These are phyloP conservation scores for Penicillium alfredii DNA, from an alignment of 495 filamentous ascomycete species.

Conservation along the genomic window DNA sequence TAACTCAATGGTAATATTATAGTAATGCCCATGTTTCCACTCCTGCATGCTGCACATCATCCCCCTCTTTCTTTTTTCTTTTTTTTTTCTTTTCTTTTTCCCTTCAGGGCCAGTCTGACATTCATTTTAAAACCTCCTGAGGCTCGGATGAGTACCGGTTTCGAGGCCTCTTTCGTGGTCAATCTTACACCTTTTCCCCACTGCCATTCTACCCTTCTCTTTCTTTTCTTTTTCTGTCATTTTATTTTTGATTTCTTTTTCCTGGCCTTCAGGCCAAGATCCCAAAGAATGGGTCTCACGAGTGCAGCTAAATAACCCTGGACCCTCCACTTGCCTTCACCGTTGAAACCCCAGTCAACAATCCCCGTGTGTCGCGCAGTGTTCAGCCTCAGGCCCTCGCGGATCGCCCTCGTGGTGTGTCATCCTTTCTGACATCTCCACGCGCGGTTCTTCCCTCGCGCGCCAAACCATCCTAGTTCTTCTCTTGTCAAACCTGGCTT, in stretches of 20 bases:
- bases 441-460: conserved; percentile 15
- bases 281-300: conserved; percentile 29
- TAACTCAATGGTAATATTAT: too few species aligned
- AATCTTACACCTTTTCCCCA: conserved; percentile 6
- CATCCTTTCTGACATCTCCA: conserved; percentile 9
- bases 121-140: conserved; percentile 11
- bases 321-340: conserved; percentile 37
- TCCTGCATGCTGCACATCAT: conserved; percentile 36
- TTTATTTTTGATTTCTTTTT: conserved; percentile 10
- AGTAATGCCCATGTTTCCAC: too few species aligned
- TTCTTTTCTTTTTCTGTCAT: conserved; percentile 12
- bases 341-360: conserved; percentile 28
- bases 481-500: too few species aligned
- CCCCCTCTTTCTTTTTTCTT: conserved; percentile 11
- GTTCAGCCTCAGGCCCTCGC: conserved; percentile 15
- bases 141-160: conserved; percentile 19
- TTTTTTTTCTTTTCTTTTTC: conserved; percentile 9
- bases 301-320: conserved; percentile 46
- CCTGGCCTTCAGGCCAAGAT: conserved; percentile 3
- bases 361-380: conserved; percentile 19
- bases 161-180: conserved; percentile 12
- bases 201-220: conserved; percentile 9
- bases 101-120: conserved; percentile 12
- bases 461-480: conserved; percentile 15
- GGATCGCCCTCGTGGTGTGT: conserved; percentile 11